A percentile compares a stretch with the other conserved stretches of the same genome.
phyloP scores from a whole-genome alignment of 495 filamentous ascomycete genomes.

The Aspergillus funiculosus region DNA sequence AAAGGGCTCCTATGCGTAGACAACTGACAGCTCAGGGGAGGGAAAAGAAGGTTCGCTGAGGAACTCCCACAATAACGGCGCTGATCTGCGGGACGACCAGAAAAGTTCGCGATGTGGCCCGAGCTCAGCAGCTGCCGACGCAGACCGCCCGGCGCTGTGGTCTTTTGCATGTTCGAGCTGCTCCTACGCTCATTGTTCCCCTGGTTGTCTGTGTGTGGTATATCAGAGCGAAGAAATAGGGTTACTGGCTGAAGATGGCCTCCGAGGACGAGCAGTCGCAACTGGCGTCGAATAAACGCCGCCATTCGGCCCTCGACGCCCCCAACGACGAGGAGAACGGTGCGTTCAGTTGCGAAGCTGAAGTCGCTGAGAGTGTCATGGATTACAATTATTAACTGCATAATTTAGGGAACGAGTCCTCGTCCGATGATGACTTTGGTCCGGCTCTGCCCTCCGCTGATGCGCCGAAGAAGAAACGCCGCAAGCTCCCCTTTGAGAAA shows the following conservation, averaged over 20 bases:
- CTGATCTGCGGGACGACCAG: slow-evolving; percentile 21
- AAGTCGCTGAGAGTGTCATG: background rate
- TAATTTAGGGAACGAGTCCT: slow-evolving; percentile 49
- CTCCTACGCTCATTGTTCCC: background rate
- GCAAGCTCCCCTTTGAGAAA: slow-evolving; percentile 88
- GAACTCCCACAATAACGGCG: slow-evolving; percentile 7
- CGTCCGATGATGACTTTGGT: slow-evolving; percentile 91
- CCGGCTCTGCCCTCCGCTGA: slow-evolving; percentile 71
- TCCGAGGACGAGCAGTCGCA: slow-evolving; percentile 22
- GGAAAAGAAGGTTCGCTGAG: slow-evolving; percentile 16
- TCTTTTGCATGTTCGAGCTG: no score
- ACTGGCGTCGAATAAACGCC: slow-evolving; percentile 27
- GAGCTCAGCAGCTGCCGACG: no score
- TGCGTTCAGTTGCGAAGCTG: slow-evolving; percentile 15
- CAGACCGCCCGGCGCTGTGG: slow-evolving; percentile 30
- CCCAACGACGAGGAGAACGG: slow-evolving; percentile 29
- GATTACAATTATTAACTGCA: slow-evolving; percentile 13
- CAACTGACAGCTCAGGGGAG: slow-evolving; percentile 24
- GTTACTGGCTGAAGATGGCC: slow-evolving; percentile 36
- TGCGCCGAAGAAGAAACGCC: slow-evolving; percentile 83
- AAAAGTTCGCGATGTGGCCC: slow-evolving; percentile 42
- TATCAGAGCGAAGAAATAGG: background rate
- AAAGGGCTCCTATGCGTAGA: slow-evolving; percentile 16
- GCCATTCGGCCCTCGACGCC: slow-evolving; percentile 37
- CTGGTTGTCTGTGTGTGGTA: background rate